Conservation (phyloP, 345 rosid species). For the Linum lewisii region DNA sequence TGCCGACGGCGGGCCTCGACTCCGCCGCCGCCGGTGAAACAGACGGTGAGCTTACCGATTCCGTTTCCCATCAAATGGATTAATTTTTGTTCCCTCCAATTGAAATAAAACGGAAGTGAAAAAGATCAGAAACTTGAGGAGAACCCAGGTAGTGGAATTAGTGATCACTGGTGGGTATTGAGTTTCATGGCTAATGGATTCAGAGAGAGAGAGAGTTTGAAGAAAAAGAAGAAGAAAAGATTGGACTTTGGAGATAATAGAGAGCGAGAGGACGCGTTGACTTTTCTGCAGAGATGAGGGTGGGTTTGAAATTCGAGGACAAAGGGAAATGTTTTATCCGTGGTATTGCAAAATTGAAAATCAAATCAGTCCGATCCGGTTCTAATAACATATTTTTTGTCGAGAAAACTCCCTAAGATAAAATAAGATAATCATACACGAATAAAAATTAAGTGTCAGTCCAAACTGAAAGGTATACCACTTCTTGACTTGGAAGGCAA, state of each 20-base stretch:
- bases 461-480: too few relatives aligned
- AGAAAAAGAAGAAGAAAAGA: slow-evolving; percentile 13
- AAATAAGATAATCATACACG: too few relatives aligned
- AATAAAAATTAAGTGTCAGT: too few relatives aligned
- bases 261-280: slow-evolving; percentile 42
- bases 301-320: slow-evolving; percentile 18
- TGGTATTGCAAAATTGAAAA: too few relatives aligned
- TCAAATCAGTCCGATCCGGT: too few relatives aligned
- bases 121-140: background rate
- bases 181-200: slow-evolving; percentile 20
- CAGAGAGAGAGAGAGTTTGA: slow-evolving; percentile 6
- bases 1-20: slow-evolving; percentile 40
- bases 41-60: slow-evolving; percentile 49
- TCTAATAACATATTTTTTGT: too few relatives aligned
- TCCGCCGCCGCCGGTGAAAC: slow-evolving; percentile 57
- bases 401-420: too few relatives aligned
- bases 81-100: background rate
- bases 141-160: slow-evolving; percentile 4
- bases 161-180: background rate
- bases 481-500: too few relatives aligned
- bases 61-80: slow-evolving; percentile 67
- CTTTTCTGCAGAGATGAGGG: slow-evolving; percentile 20
- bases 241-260: slow-evolving; percentile 16
- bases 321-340: slow-evolving; percentile 10
- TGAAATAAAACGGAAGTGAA: background rate